Conservation (phyloP, 768 basidiomycete species). For the Chlorophyllum brunneum region DNA sequence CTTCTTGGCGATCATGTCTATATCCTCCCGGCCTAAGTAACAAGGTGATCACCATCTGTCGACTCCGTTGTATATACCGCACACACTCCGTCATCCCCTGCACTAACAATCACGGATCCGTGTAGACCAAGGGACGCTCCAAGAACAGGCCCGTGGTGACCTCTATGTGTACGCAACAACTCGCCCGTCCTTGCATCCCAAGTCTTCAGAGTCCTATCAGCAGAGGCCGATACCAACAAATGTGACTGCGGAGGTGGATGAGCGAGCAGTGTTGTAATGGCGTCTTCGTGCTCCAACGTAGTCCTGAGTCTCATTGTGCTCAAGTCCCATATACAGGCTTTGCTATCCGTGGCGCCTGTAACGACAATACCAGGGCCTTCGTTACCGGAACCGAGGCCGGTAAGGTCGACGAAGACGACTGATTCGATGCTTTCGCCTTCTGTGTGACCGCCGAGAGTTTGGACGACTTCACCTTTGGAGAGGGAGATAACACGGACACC, state of each 20-base stretch:
- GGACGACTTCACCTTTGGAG: constrained; percentile 79
- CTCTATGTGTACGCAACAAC: constrained; percentile 74
- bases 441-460: constrained; percentile 75
- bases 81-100: constrained; percentile 86
- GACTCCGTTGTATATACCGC: constrained; percentile 75
- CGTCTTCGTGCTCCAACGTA: constrained; percentile 81
- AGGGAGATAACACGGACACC: constrained; percentile 86
- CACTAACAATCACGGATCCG: constrained; percentile 78
- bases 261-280: constrained; percentile 74
- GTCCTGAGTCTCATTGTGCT: constrained; percentile 79
- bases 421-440: constrained; percentile 89
- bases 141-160: constrained; percentile 77
- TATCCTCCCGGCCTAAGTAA: constrained; percentile 4
- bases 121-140: constrained; percentile 66
- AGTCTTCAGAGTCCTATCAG: constrained; percentile 81
- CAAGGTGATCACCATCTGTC: constrained; percentile 27
- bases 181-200: constrained; percentile 91
- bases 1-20: too few species aligned
- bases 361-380: constrained; percentile 62
- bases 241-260: constrained; percentile 75
- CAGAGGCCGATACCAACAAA: constrained; percentile 81
- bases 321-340: constrained; percentile 93
- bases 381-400: constrained; percentile 35
- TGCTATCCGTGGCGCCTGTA: constrained; percentile 91
- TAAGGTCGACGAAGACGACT: constrained; percentile 77